Evolutionary conservation across 2,329 filamentous ascomycete species (phyloP).

Genomic region (Stemphylium beticola): DNA sequence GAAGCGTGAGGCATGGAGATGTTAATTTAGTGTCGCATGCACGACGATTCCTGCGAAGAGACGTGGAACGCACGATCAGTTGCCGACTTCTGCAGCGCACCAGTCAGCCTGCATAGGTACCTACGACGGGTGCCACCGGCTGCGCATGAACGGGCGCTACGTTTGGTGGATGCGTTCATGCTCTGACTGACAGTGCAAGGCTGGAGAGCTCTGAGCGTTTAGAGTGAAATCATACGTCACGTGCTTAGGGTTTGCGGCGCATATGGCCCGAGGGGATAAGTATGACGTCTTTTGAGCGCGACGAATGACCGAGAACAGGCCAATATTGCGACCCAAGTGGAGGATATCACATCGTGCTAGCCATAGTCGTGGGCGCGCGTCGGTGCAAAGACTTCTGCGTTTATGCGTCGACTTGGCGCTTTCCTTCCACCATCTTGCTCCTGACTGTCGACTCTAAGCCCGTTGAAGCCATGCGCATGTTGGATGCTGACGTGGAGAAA

Average conservation of each 20-base stretch:
- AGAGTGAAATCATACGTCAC: slow-evolving; percentile 11
- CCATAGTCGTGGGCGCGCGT: neutral
- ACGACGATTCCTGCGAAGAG: slow-evolving; percentile 1
- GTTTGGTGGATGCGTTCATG: slow-evolving; percentile 1
- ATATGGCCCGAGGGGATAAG: neutral
- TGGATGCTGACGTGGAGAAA: slow-evolving; percentile 1
- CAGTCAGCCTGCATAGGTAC: slow-evolving; percentile 2
- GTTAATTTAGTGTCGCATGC: slow-evolving; percentile 6
- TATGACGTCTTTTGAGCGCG: neutral
- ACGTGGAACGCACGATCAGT: slow-evolving; percentile 2
- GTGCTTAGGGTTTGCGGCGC: neutral
- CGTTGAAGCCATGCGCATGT: neutral
- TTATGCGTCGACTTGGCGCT: neutral
- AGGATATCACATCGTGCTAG: neutral
- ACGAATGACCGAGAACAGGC: neutral
- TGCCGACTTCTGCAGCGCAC: slow-evolving; percentile 10
- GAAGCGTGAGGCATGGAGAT: slow-evolving; percentile 6
- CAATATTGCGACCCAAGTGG: neutral
- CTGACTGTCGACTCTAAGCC: neutral
- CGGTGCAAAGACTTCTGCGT: neutral
- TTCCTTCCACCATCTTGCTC: neutral
- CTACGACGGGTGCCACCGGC: slow-evolving; percentile 5
- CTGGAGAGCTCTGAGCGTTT: neutral
- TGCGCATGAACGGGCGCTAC: slow-evolving; percentile 11
- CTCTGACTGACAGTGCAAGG: neutral